Percentiles rank a stretch among this genome's conserved stretches.
Evolutionary conservation across 2,329 filamentous ascomycete genomes (phyloP).

Genomic region (Penicillium vulpinum): DNA sequence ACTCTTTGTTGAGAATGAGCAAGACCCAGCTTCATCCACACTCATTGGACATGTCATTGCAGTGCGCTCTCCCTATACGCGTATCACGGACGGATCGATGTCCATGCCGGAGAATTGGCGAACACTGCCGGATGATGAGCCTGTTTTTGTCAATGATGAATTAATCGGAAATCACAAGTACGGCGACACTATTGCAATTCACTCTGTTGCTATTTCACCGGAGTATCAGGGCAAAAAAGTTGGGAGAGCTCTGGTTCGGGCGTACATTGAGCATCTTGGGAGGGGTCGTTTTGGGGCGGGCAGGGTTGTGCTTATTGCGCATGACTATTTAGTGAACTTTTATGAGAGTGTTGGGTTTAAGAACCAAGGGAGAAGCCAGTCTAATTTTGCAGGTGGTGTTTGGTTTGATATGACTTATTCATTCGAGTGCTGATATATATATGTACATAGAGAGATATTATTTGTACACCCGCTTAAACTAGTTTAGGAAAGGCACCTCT

Average conservation of each 20-base stretch:
- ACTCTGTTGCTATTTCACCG: conserved; percentile 17
- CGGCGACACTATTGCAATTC: conserved; percentile 14
- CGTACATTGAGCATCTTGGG: conserved; percentile 13
- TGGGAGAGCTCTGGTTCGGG: conserved; percentile 14
- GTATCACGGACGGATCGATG: conserved; percentile 19
- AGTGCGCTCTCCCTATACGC: conserved; percentile 1
- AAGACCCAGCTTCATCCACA: not conserved
- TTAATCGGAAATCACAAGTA: conserved; percentile 17
- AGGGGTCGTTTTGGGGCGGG: not conserved
- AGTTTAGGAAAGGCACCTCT: too few species aligned
- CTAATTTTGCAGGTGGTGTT: conserved; percentile 15
- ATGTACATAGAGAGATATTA: too few species aligned
- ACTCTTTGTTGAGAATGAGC: conserved; percentile 12
- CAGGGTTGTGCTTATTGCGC: conserved; percentile 17
- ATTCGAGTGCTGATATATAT: not conserved
- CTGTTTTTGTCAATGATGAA: conserved; percentile 2
- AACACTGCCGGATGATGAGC: conserved; percentile 1
- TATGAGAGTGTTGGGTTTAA: conserved; percentile 19
- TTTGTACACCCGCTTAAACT: too few species aligned
- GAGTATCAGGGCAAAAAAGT: conserved; percentile 17
- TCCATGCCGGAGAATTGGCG: conserved; percentile 19
- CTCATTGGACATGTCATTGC: conserved; percentile 20
- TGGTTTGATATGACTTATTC: conserved; percentile 18
- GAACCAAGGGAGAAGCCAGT: conserved; percentile 11
- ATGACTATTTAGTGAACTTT: conserved; percentile 18